These are phyloP conservation scores for Gypsophila paniculata DNA, from an alignment of 179 eudicot genomes.

Conservation along the genomic window DNA sequence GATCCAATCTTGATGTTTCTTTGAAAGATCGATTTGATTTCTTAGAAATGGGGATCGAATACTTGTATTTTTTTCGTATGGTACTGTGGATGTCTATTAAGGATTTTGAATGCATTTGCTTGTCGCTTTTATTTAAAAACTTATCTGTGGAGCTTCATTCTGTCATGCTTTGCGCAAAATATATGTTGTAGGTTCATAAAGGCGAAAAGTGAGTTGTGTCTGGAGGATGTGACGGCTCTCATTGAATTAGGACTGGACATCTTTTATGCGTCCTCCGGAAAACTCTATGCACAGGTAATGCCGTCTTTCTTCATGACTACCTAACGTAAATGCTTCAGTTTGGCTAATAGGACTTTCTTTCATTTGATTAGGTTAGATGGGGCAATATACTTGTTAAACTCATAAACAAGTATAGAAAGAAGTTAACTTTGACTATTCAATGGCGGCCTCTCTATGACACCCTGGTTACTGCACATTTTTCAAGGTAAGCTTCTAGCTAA, in stretches of 20 bases:
- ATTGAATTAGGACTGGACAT: conserved; percentile 63
- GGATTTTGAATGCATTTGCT: neutral
- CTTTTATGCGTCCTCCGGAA: conserved; percentile 51
- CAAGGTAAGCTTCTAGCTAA: conserved; percentile 40
- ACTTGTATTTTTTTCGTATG: neutral
- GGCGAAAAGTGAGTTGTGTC: conserved; percentile 77
- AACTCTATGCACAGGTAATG: conserved; percentile 77
- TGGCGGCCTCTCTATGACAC: conserved; percentile 90
- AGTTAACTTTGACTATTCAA: conserved; percentile 57
- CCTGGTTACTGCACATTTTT: conserved; percentile 73
- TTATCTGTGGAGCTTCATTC: conserved; percentile 2
- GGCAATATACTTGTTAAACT: conserved; percentile 69
- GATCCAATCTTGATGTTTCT: neutral
- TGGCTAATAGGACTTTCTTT: conserved; percentile 14
- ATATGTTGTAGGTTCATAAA: conserved; percentile 60
- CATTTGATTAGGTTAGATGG: conserved; percentile 76
- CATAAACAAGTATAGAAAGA: conserved; percentile 76
- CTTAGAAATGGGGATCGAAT: neutral
- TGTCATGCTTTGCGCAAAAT: neutral
- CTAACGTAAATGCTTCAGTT: conserved; percentile 11
- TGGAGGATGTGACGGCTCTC: conserved; percentile 65
- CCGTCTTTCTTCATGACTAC: conserved; percentile 8
- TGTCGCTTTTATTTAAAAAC: neutral
- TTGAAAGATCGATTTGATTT: too few relatives aligned
- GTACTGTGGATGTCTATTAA: neutral